A percentile compares a stretch with the other conserved stretches of the same genome.
These are phyloP conservation scores for Chaetomium globosum DNA, from an alignment of 2,329 filamentous ascomycete species.

Conservation along the genomic window DNA sequence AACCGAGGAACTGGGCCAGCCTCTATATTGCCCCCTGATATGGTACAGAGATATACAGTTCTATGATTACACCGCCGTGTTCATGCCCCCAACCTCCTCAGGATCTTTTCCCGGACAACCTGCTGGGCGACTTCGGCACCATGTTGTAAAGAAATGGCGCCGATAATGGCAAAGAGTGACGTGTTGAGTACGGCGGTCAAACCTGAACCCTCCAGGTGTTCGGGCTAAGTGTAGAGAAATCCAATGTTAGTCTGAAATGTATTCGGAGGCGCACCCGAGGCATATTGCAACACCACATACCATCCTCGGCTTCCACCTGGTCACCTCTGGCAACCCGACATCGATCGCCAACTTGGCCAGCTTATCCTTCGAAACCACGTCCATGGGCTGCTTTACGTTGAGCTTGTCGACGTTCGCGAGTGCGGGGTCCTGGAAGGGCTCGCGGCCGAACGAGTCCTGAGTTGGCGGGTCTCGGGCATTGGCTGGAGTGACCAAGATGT, in stretches of 20 bases:
- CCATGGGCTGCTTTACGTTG: slow-evolving; percentile 59
- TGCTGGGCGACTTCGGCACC: slow-evolving; percentile 76
- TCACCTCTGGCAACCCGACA: slow-evolving; percentile 71
- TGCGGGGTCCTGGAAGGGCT: slow-evolving; percentile 70
- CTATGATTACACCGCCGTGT: slow-evolving; percentile 22
- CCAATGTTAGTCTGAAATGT: slow-evolving; percentile 17
- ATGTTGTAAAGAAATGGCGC: slow-evolving; percentile 84
- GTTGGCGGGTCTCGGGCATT: slow-evolving; percentile 7
- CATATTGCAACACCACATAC: slow-evolving; percentile 52
- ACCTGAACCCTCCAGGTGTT: slow-evolving; percentile 73
- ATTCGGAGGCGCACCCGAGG: background rate
- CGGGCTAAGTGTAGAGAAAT: slow-evolving; percentile 47
- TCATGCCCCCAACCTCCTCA: slow-evolving; percentile 49
- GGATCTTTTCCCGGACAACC: slow-evolving; percentile 74
- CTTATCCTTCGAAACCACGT: slow-evolving; percentile 65
- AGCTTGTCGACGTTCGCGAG: slow-evolving; percentile 76
- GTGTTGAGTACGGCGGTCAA: slow-evolving; percentile 73
- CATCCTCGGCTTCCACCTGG: slow-evolving; percentile 86
- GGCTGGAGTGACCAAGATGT: slow-evolving; percentile 31
- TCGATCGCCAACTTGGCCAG: slow-evolving; percentile 68
- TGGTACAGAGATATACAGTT: slow-evolving; percentile 38
- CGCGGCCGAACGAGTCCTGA: slow-evolving; percentile 51
- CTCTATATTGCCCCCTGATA: slow-evolving; percentile 31
- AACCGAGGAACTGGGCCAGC: slow-evolving; percentile 25
- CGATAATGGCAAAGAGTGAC: slow-evolving; percentile 81